Conservation (phyloP, 768 basidiomycete genomes). For the Auricularia sp. region DNA sequence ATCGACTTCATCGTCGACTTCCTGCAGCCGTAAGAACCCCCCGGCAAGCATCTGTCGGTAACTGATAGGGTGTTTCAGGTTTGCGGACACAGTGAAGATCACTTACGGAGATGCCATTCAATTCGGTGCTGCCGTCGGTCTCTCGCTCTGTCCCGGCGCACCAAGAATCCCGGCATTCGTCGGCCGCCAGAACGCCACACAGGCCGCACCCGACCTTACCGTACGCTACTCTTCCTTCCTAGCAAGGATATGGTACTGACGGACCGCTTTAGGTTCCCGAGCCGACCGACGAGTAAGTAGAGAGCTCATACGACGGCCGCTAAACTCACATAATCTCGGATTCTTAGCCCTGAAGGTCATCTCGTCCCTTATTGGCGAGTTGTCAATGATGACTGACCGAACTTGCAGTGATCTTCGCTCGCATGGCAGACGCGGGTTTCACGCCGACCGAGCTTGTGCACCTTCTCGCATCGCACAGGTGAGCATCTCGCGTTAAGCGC, state of each 20-base stretch:
- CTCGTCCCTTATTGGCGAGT: too few relatives aligned
- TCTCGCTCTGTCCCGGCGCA: slow-evolving; percentile 4
- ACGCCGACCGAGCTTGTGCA: slow-evolving; percentile 12
- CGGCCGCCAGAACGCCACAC: too few relatives aligned
- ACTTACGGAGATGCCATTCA: slow-evolving; percentile 25
- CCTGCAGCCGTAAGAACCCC: slow-evolving; percentile 9
- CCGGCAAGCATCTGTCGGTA: too few relatives aligned
- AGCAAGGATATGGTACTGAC: too few relatives aligned
- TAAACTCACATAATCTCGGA: neutral
- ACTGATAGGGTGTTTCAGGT: neutral
- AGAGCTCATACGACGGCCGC: too few relatives aligned
- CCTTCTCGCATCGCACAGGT: slow-evolving; percentile 14
- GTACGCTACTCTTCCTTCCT: too few relatives aligned
- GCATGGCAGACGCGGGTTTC: slow-evolving; percentile 15
- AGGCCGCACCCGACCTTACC: too few relatives aligned
- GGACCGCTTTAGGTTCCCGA: too few relatives aligned
- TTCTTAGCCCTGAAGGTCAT: slow-evolving; percentile 12
- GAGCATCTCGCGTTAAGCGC: slow-evolving; percentile 8
- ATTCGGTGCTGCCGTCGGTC: slow-evolving; percentile 34
- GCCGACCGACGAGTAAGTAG: too few relatives aligned
- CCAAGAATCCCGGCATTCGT: too few relatives aligned
- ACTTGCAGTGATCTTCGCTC: slow-evolving; percentile 12
- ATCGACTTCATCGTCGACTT: slow-evolving; percentile 16
- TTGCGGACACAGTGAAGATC: slow-evolving; percentile 18
- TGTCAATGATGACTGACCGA: too few relatives aligned